Conservation (phyloP, 306 rosid genomes). For the Casuarina cunninghamiana region DNA sequence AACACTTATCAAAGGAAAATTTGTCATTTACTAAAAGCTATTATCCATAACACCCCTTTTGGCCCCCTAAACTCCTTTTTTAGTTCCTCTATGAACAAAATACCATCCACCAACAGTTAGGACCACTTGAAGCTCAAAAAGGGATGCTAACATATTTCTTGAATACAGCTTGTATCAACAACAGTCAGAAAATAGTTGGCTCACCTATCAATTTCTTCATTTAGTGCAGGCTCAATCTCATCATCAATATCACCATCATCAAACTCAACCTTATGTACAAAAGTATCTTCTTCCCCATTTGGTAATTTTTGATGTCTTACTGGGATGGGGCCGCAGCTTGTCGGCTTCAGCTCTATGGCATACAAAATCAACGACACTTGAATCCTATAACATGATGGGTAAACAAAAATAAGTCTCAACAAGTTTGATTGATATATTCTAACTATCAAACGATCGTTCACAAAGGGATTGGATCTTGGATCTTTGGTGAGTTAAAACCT, state of each 20-base stretch:
- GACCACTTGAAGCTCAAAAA: slow-evolving; percentile 1
- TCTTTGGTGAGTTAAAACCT: slow-evolving; percentile 32
- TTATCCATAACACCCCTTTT: neutral
- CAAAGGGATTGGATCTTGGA: neutral
- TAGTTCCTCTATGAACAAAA: neutral
- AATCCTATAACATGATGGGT: slow-evolving; percentile 45
- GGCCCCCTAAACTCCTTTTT: neutral
- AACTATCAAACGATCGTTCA: slow-evolving; percentile 3
- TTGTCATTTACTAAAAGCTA: neutral
- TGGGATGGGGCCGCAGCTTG: slow-evolving; percentile 32
- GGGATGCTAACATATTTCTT: neutral
- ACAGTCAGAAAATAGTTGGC: neutral
- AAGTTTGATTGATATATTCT: slow-evolving; percentile 1
- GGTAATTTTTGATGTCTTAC: slow-evolving; percentile 49
- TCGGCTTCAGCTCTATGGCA: slow-evolving; percentile 44
- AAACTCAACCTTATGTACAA: slow-evolving; percentile 44
- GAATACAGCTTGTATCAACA: neutral
- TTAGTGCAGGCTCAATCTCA: slow-evolving; percentile 86
- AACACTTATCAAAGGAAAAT: neutral
- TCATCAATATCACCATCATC: slow-evolving; percentile 80
- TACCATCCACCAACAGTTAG: neutral
- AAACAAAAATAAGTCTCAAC: slow-evolving; percentile 10
- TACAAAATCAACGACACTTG: slow-evolving; percentile 49
- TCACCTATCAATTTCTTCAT: slow-evolving; percentile 92
- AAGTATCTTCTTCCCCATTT: slow-evolving; percentile 40